Evolutionary conservation across 2,329 filamentous ascomycete genomes (phyloP), one percentile per base, ranked within the genome.

Genomic region (Stachybotrys elegans): DNA sequence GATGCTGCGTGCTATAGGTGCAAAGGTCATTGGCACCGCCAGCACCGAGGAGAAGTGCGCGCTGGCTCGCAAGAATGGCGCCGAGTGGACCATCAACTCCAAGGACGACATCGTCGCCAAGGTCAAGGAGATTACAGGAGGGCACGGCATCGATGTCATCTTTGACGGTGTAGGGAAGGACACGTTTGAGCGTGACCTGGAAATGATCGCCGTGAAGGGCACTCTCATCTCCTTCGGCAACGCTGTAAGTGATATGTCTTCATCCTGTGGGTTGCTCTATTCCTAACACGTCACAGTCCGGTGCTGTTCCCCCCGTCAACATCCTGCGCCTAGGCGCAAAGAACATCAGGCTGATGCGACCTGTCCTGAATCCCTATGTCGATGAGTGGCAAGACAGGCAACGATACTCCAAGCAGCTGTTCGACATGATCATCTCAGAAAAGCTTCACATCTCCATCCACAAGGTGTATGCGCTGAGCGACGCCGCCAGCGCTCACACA

Each of bases 141-240:
- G 84, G 0, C 69, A 81, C 47, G 91, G 91, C 7, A 83, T 85
- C 3, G 78, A 81, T 50, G 88, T 84, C 9, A 84, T 95, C 22
- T 94, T 89, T 60, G 90, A 95, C 60, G 86, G 87, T 6, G 88
- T 95, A 3, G 91, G 90, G 12, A 88, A 88, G 69, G 75, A 76
- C 40, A 95, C 91, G 0, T 95, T 93, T 67, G 88, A 95, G 53
- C 73, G 79, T 17, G 85, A 84, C 56, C 62, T 95, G 51, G 80
- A 90, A 51, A 78, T 81, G 54, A 74, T 92, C 43, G 86, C 83
- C 53, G 65, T 83, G 50, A 94, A 94, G 70, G 91, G 89, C 5
- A 84, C 75, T 2, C 67, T 95, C 56, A 75, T 89, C 21, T 84
- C 80, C 40, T 94, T 91, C 66, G 89, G 89, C 4, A 94, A 94